Conservation (phyloP, 306 rosid species). For the Carpinus fangiana region DNA sequence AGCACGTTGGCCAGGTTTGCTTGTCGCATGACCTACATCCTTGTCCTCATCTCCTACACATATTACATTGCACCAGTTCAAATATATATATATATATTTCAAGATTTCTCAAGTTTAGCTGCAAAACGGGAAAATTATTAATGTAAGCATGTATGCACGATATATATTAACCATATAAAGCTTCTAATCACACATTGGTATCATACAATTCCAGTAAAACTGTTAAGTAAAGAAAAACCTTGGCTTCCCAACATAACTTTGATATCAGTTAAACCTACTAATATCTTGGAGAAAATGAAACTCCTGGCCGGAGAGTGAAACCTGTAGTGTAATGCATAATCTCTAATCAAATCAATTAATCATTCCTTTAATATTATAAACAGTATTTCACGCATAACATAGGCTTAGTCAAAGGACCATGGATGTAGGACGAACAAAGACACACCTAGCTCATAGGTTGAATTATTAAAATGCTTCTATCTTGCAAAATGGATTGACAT, state of each 20-base stretch:
- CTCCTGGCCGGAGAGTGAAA: not conserved
- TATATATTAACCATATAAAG: conserved; percentile 14
- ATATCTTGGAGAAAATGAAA: too few species aligned
- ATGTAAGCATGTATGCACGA: conserved; percentile 17
- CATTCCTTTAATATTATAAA: not conserved
- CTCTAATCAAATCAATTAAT: not conserved
- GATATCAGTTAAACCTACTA: too few species aligned
- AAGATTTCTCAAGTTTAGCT: conserved; percentile 82
- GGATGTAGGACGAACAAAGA: not conserved
- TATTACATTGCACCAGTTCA: too few species aligned
- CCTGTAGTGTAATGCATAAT: not conserved
- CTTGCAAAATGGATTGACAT: not conserved
- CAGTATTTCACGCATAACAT: not conserved
- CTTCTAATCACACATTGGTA: not conserved
- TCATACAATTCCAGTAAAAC: not conserved
- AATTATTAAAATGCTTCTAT: not conserved
- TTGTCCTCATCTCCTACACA: too few species aligned
- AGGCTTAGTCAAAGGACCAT: not conserved
- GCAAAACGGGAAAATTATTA: conserved; percentile 31
- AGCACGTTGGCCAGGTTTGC: too few species aligned
- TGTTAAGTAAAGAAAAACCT: not conserved
- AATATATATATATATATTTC: conserved; percentile 24
- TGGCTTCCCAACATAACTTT: not conserved
- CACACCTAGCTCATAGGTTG: not conserved
- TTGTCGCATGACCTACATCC: too few species aligned